Evolutionary conservation across 352 stramenopile genomes (phyloP).

Genomic region (Pilasporangium apinafurcum): DNA sequence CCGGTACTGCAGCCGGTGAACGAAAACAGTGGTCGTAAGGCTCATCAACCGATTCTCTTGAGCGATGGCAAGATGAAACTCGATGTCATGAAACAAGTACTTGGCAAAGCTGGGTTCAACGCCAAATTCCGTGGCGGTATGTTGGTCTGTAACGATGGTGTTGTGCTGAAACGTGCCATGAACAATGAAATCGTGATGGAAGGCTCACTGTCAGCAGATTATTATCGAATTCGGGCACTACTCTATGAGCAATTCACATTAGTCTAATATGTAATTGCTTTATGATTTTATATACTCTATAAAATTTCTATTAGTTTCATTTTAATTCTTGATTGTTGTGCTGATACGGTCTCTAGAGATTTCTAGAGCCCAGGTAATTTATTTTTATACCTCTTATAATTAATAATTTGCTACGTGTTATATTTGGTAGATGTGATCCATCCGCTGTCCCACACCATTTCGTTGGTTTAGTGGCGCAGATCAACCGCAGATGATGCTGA

Average conservation of each 20-base stretch:
- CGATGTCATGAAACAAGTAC: conserved; percentile 86
- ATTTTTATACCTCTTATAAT: not conserved
- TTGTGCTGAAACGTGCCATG: conserved; percentile 78
- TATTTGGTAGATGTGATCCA: not conserved
- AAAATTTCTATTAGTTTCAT: too few species aligned
- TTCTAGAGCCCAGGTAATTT: too few species aligned
- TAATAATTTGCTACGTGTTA: not conserved
- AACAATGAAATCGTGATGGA: conserved; percentile 89
- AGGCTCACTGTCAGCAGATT: conserved; percentile 76
- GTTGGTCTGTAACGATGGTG: conserved; percentile 85
- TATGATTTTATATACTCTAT: too few species aligned
- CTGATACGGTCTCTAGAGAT: too few species aligned
- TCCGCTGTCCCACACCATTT: conserved; percentile 4
- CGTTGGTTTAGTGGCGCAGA: conserved; percentile 11
- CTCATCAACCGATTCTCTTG: conserved; percentile 77
- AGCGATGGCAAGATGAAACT: conserved; percentile 88
- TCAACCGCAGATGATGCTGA: conserved; percentile 28
- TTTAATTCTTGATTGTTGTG: too few species aligned
- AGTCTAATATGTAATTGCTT: conserved; percentile 42
- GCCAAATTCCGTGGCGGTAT: conserved; percentile 87
- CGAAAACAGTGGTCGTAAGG: conserved; percentile 22
- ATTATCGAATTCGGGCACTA: conserved; percentile 83
- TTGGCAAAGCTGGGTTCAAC: conserved; percentile 83
- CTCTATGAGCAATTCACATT: conserved; percentile 87
- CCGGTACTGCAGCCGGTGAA: conserved; percentile 58